Conservation (phyloP, 495 filamentous ascomycete species). For the Podospora comata region DNA sequence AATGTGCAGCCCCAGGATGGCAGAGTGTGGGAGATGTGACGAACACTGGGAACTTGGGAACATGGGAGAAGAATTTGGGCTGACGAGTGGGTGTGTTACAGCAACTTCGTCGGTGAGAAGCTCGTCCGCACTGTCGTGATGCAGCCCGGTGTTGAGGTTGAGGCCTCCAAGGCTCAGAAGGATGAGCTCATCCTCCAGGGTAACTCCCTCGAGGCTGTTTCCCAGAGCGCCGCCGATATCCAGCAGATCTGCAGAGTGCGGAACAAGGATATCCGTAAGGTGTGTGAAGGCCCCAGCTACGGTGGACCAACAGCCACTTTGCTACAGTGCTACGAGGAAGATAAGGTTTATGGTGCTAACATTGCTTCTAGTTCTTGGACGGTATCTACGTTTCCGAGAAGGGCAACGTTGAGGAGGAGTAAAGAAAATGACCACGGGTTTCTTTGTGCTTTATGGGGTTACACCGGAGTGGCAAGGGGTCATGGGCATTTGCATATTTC, state of each 20-base stretch:
- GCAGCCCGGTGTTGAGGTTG: conserved; percentile 84
- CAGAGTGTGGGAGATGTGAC: neutral
- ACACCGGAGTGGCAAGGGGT: conserved; percentile 42
- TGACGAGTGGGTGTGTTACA: conserved; percentile 40
- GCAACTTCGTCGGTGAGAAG: conserved; percentile 99
- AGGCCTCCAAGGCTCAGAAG: conserved; percentile 86
- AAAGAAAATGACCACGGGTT: conserved; percentile 49
- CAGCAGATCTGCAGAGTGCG: conserved; percentile 98
- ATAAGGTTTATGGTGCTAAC: conserved; percentile 32
- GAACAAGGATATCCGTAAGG: conserved; percentile 99
- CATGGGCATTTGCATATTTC: conserved; percentile 53
- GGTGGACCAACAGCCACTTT: neutral
- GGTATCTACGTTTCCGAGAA: conserved; percentile 98
- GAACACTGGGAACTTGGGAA: neutral
- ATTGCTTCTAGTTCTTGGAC: conserved; percentile 80
- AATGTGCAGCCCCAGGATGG: neutral
- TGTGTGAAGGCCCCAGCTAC: conserved; percentile 34
- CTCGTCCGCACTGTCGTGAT: conserved; percentile 88
- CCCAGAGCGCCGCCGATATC: conserved; percentile 96
- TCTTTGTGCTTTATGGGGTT: conserved; percentile 43
- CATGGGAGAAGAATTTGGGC: conserved; percentile 20
- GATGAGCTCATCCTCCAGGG: conserved; percentile 91
- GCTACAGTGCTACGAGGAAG: neutral
- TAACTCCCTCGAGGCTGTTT: conserved; percentile 94
- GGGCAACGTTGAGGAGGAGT: conserved; percentile 80